Evolutionary conservation across 177 flowering plant genomes (phyloP).

Genomic region (Vitis hybrid): DNA sequence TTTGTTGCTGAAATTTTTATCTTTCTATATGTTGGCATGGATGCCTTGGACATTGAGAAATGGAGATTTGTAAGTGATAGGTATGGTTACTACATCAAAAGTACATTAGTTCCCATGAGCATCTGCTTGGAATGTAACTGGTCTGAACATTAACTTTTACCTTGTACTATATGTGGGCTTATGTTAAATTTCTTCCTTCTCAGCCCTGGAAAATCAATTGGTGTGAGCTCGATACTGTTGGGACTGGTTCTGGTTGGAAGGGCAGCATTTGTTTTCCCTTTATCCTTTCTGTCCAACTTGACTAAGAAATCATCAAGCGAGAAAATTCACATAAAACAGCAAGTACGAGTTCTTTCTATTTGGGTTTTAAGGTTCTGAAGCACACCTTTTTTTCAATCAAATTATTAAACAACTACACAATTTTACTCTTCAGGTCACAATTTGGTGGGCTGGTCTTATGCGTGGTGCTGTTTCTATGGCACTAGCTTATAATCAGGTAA

Average conservation of each 20-base stretch:
- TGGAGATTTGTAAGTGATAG: constrained; percentile 80
- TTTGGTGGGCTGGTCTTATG: constrained; percentile 99
- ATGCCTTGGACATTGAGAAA: constrained; percentile 97
- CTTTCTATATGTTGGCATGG: constrained; percentile 98
- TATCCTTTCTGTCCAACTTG: constrained; percentile 69
- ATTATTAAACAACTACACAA: neutral
- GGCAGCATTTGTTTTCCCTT: constrained; percentile 82
- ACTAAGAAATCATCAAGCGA: constrained; percentile 53
- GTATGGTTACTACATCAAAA: constrained; percentile 29
- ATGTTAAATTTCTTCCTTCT: constrained; percentile 5
- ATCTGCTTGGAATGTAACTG: no score
- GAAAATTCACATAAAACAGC: constrained; percentile 55
- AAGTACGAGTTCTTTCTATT: constrained; percentile 30
- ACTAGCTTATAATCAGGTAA: constrained; percentile 92
- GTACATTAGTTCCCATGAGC: neutral
- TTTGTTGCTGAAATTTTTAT: constrained; percentile 88
- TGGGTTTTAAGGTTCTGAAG: neutral
- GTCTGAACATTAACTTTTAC: no score
- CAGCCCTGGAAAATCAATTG: constrained; percentile 73
- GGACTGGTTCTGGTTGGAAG: constrained; percentile 71
- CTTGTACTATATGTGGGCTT: neutral
- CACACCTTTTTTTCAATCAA: neutral
- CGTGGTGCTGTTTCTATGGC: constrained; percentile 97
- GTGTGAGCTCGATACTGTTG: constrained; percentile 60
- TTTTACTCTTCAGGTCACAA: constrained; percentile 51